These are phyloP conservation scores for Hypholoma fasciculare DNA, from an alignment of 768 basidiomycete genomes.

Conservation along the genomic window DNA sequence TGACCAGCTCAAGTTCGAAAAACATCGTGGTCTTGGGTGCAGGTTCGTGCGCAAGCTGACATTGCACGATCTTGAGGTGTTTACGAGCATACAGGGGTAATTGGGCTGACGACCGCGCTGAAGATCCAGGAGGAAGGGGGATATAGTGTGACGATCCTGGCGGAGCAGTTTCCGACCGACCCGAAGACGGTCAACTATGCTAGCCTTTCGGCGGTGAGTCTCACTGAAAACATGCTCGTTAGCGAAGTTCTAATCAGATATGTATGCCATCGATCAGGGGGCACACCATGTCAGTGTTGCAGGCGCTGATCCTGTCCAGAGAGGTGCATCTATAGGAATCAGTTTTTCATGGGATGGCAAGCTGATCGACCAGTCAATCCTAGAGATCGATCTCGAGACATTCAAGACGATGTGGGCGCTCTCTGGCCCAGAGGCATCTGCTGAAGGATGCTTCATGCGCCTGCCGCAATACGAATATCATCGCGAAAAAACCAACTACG, in stretches of 20 bases:
- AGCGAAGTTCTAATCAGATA: neutral
- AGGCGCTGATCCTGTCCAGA: slow-evolving; percentile 44
- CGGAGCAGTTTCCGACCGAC: slow-evolving; percentile 21
- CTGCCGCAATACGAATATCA: slow-evolving; percentile 51
- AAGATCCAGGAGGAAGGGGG: slow-evolving; percentile 55
- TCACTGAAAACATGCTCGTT: neutral
- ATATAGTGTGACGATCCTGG: slow-evolving; percentile 51
- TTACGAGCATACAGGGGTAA: slow-evolving; percentile 43
- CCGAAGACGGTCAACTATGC: slow-evolving; percentile 56
- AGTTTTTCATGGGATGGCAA: neutral
- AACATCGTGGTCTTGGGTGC: neutral
- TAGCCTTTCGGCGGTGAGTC: slow-evolving; percentile 68
- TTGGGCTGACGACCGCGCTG: slow-evolving; percentile 66
- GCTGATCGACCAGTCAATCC: neutral
- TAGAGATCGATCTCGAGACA: slow-evolving; percentile 60
- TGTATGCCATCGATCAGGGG: slow-evolving; percentile 39
- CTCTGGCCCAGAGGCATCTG: slow-evolving; percentile 46
- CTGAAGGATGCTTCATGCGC: slow-evolving; percentile 55
- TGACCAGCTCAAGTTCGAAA: neutral
- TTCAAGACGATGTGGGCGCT: slow-evolving; percentile 65
- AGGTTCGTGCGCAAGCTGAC: neutral
- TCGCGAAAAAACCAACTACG: slow-evolving; percentile 13
- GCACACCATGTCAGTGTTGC: slow-evolving; percentile 67
- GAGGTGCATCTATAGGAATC: slow-evolving; percentile 31
- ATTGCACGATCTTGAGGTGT: neutral